Evolutionary conservation across 139 green algal species (phyloP), one percentile per base, ranked within the genome.

Genomic region (Gonium pectorale): DNA sequence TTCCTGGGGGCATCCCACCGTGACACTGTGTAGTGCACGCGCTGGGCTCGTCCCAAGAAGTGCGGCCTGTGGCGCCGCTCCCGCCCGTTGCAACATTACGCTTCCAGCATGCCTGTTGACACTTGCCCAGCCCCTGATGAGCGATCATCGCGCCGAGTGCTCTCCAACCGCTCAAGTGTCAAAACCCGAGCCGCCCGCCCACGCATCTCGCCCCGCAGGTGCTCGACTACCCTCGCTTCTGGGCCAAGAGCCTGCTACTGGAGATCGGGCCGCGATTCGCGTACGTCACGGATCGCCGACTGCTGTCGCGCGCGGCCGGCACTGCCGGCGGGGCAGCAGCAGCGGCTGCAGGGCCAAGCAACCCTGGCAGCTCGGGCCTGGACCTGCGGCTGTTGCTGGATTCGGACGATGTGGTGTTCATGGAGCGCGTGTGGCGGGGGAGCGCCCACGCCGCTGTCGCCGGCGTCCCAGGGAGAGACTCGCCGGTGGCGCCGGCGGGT

Each of bases 231-330:
- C 62, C 62, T 1, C 21, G 37, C 11, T 64, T 66, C 24, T 56
- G 46, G 78, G 21, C 78, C 43, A 84, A 75, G 63, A 75, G 54
- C 62, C 43, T 84, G 43, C 62, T 84, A 44, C 44, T 67, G 33
- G 41, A 73, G 24, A 84, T 84, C 46, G 62, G 62, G 5, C 78
- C 78, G 3, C 60, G 78, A n/a, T 68, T 59, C 41, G 6, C 38
- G 29, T 82, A 82, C 60, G 56, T 51, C 3, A 38, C 29, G 4
- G 59, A 82, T 29, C 74, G 59, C 5, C n/a, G 38, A 9, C 41
- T 49, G 29, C 56, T 67, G 54, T 13, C 54, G 26, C 29, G 22
- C 4, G 54, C 31, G 43, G 4, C 24, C 43, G 43, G 26, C 31
- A 17, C 49, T 17, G 17, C 59, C 59, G 59, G 27, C 59, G 27